phyloP scores from a whole-genome alignment of 2,329 filamentous ascomycete genomes.

The Hypoxylon sp. region DNA sequence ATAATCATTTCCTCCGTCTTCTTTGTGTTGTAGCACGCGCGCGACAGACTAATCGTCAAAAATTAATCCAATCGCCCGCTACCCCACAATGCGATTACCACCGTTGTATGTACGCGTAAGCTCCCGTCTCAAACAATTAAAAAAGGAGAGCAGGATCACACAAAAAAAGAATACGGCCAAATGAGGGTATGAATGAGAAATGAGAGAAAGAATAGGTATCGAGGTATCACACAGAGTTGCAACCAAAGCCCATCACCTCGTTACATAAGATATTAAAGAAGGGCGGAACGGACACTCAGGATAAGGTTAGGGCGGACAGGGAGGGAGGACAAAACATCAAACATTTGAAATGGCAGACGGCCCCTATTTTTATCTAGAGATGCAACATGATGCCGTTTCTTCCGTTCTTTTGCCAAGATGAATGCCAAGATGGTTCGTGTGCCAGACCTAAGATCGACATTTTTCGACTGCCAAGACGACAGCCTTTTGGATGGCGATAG shows the following conservation, averaged over 20 bases:
- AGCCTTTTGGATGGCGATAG: slow-evolving; percentile 34
- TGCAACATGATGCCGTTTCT: slow-evolving; percentile 43
- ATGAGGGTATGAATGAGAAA: slow-evolving; percentile 34
- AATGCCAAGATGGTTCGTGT: slow-evolving; percentile 42
- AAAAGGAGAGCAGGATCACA: slow-evolving; percentile 12
- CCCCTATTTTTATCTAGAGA: slow-evolving; percentile 42
- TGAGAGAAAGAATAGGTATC: slow-evolving; percentile 14
- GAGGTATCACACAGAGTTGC: slow-evolving; percentile 30
- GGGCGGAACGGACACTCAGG: neutral
- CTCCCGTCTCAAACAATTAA: slow-evolving; percentile 24
- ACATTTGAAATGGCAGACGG: slow-evolving; percentile 27
- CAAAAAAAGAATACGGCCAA: slow-evolving; percentile 14
- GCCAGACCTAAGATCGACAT: slow-evolving; percentile 41
- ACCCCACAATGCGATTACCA: slow-evolving; percentile 38
- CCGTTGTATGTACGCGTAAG: slow-evolving; percentile 40
- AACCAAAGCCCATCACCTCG: slow-evolving; percentile 25
- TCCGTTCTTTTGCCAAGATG: slow-evolving; percentile 44
- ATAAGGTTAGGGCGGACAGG: slow-evolving; percentile 7
- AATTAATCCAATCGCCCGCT: slow-evolving; percentile 32
- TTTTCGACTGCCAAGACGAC: slow-evolving; percentile 35
- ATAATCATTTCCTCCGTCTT: slow-evolving; percentile 38
- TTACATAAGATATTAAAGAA: slow-evolving; percentile 25
- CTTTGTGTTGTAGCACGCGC: slow-evolving; percentile 22
- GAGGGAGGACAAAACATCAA: slow-evolving; percentile 33
- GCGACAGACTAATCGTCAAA: slow-evolving; percentile 30